These are phyloP conservation scores for Buxus sempervirens DNA, from an alignment of 164 flowering plant genomes.

Conservation along the genomic window DNA sequence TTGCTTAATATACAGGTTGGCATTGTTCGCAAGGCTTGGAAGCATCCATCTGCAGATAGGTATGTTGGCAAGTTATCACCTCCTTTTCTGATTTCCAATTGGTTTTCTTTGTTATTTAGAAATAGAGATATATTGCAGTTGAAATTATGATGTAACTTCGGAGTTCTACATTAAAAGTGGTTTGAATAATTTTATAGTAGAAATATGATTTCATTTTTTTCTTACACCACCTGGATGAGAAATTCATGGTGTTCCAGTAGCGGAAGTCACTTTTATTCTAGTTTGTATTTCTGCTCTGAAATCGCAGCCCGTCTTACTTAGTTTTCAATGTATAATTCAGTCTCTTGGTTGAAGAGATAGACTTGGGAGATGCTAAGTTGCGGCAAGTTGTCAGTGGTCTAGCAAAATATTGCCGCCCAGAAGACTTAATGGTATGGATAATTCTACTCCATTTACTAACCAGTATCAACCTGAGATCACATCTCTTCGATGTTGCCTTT, in stretches of 20 bases:
- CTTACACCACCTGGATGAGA: not conserved
- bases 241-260: constrained; percentile 1
- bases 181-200: not conserved
- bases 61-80: constrained; percentile 16
- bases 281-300: not conserved
- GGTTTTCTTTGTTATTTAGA: not conserved
- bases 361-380: constrained; percentile 72
- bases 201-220: not conserved
- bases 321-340: constrained; percentile 34
- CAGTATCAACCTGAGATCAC: not conserved
- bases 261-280: not conserved
- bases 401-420: constrained; percentile 78
- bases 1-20: constrained; percentile 89
- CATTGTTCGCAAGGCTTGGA: constrained; percentile 86
- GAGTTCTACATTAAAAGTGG: not conserved
- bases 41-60: constrained; percentile 99
- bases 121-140: too few species aligned
- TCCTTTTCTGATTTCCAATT: not conserved
- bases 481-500: not conserved
- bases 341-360: constrained; percentile 96
- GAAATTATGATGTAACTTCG: too few species aligned
- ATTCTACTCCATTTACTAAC: constrained; percentile 2
- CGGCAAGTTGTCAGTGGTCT: constrained; percentile 99
- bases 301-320: not conserved
- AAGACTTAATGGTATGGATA: constrained; percentile 58